Evolutionary conservation across 2,329 filamentous ascomycete species (phyloP).

Genomic region (Alternaria brassicicola): DNA sequence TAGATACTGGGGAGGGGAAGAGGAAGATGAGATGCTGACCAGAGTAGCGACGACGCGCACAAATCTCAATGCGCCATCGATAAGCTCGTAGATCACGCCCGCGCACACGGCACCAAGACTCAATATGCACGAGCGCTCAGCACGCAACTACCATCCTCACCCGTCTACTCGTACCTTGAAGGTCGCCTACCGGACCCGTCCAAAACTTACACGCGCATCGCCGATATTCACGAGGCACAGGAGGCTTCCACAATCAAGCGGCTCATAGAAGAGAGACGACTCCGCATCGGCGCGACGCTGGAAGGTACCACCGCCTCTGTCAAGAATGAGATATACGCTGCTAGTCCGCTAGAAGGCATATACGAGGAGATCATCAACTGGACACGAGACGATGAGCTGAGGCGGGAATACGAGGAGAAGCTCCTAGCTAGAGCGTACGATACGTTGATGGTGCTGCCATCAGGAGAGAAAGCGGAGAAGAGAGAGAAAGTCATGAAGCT

Average conservation of each 20-base stretch:
- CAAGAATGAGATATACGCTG: constrained; percentile 78
- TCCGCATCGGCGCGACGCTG: constrained; percentile 81
- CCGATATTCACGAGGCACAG: constrained; percentile 81
- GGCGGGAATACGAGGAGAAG: constrained; percentile 89
- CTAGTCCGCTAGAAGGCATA: constrained; percentile 77
- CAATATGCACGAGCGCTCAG: constrained; percentile 80
- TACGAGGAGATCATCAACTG: constrained; percentile 89
- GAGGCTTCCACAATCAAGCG: constrained; percentile 90
- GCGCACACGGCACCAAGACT: constrained; percentile 70
- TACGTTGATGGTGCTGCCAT: constrained; percentile 70
- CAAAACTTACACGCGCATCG: constrained; percentile 80
- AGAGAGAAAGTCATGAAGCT: constrained; percentile 74
- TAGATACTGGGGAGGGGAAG: too few species aligned
- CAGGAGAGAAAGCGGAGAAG: constrained; percentile 72
- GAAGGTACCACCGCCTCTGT: constrained; percentile 85
- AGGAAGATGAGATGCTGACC: constrained; percentile 12
- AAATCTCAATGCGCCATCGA: constrained; percentile 71
- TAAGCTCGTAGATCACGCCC: constrained; percentile 77
- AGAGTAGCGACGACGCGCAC: constrained; percentile 60
- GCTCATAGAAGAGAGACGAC: constrained; percentile 86
- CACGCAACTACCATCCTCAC: constrained; percentile 77
- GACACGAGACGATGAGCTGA: constrained; percentile 82
- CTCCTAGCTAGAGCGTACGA: constrained; percentile 82
- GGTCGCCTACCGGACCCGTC: constrained; percentile 81
- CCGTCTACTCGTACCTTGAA: constrained; percentile 81